Conservation (phyloP, 106 monocot species). For the Xerophyta viscosa region DNA sequence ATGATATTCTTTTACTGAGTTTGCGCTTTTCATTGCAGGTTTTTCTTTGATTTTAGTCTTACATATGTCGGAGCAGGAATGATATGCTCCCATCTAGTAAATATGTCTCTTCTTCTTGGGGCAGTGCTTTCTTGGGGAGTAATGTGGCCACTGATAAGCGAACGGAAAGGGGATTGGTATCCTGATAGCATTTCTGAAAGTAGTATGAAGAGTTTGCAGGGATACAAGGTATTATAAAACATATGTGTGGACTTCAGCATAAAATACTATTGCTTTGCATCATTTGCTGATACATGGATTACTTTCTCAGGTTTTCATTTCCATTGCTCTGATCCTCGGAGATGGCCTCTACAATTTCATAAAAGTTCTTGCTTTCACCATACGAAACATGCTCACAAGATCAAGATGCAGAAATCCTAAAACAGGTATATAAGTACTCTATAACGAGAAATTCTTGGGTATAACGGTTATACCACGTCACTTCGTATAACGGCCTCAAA, state of each 20-base stretch:
- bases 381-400: too few relatives aligned
- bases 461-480: too few relatives aligned
- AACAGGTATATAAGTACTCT: too few relatives aligned
- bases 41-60: slow-evolving; percentile 71
- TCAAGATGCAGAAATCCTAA: too few relatives aligned
- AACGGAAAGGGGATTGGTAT: slow-evolving; percentile 86
- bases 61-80: slow-evolving; percentile 83
- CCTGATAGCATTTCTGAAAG: slow-evolving; percentile 50
- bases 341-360: too few relatives aligned
- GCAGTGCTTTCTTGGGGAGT: slow-evolving; percentile 95
- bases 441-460: too few relatives aligned
- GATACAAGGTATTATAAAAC: slow-evolving; percentile 57
- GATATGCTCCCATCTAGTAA: slow-evolving; percentile 95
- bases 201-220: slow-evolving; percentile 93
- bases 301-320: slow-evolving; percentile 66
- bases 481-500: too few relatives aligned
- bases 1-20: neutral
- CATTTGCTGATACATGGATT: neutral
- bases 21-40: slow-evolving; percentile 18
- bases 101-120: slow-evolving; percentile 82
- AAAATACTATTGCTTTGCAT: neutral
- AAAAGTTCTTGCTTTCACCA: too few relatives aligned
- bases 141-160: slow-evolving; percentile 90
- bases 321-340: too few relatives aligned
- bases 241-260: neutral